These are phyloP conservation scores for Gloeophyllum trabeum DNA, from an alignment of 768 basidiomycete species.

Conservation along the genomic window DNA sequence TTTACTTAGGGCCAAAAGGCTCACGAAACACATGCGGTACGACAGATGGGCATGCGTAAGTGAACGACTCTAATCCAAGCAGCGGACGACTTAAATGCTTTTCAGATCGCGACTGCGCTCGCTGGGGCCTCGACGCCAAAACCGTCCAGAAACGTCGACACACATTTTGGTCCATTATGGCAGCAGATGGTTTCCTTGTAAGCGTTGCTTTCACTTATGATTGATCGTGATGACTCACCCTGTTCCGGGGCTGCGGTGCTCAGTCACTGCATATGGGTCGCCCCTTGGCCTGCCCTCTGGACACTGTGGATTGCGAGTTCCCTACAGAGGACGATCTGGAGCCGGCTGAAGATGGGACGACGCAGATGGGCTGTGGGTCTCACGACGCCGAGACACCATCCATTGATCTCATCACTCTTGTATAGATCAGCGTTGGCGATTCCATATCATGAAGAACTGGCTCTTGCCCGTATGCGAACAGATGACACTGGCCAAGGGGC, in stretches of 20 bases:
- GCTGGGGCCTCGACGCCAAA: slow-evolving; percentile 53
- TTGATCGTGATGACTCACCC: not conserved
- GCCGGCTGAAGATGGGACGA: slow-evolving; percentile 29
- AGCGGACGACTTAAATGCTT: not conserved
- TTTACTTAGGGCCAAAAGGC: too few species aligned
- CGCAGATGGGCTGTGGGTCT: slow-evolving; percentile 39
- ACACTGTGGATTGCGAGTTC: slow-evolving; percentile 35
- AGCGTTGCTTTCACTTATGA: slow-evolving; percentile 10
- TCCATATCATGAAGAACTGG: slow-evolving; percentile 33
- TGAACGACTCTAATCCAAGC: too few species aligned
- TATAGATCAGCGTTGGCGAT: slow-evolving; percentile 42
- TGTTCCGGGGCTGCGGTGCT: not conserved
- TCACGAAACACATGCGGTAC: too few species aligned
- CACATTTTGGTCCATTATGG: slow-evolving; percentile 61
- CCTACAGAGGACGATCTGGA: slow-evolving; percentile 43
- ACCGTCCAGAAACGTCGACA: slow-evolving; percentile 48
- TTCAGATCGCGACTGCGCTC: slow-evolving; percentile 62
- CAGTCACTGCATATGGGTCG: slow-evolving; percentile 26
- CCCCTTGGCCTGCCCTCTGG: slow-evolving; percentile 23
- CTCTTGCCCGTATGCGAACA: slow-evolving; percentile 36
- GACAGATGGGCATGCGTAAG: slow-evolving; percentile 34
- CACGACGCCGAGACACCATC: not conserved
- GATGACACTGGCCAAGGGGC: slow-evolving; percentile 35
- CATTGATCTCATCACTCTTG: not conserved
- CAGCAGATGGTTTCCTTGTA: slow-evolving; percentile 38